Conservation (phyloP, 164 flowering plant species). For the Stephania cephalantha region DNA sequence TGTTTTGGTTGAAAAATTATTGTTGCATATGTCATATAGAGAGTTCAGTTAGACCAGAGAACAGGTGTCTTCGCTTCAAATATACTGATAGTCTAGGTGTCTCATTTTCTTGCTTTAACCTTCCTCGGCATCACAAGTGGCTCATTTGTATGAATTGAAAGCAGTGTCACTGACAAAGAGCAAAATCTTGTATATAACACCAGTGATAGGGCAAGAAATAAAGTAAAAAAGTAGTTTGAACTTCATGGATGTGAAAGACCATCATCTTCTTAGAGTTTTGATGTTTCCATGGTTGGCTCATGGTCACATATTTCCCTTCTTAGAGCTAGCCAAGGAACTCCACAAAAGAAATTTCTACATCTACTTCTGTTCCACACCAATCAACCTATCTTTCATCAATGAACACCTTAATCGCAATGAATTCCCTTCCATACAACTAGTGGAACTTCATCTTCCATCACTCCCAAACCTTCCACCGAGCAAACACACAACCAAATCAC, state of each 20-base stretch:
- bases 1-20: conserved; percentile 3
- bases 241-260: not conserved
- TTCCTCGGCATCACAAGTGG: not conserved
- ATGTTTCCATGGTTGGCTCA: conserved; percentile 15
- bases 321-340: conserved; percentile 39
- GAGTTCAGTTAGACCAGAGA: too few relatives aligned
- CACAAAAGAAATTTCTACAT: conserved; percentile 13
- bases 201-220: too few relatives aligned
- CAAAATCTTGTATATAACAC: too few relatives aligned
- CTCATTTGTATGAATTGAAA: too few relatives aligned
- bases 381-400: conserved; percentile 30
- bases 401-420: conserved; percentile 7
- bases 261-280: not conserved
- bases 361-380: conserved; percentile 38
- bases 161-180: too few relatives aligned
- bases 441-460: too few relatives aligned
- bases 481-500: too few relatives aligned
- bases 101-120: not conserved
- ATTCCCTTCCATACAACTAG: conserved; percentile 9
- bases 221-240: too few relatives aligned
- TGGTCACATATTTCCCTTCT: conserved; percentile 11
- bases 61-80: too few relatives aligned
- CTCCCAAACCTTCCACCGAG: too few relatives aligned
- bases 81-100: not conserved
- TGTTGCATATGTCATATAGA: too few relatives aligned